A percentile compares a stretch with the other conserved stretches of the same genome.
These are phyloP conservation scores for Paramecium sonneborni DNA, from an alignment of 73 alveolate genomes.

Conservation along the genomic window DNA sequence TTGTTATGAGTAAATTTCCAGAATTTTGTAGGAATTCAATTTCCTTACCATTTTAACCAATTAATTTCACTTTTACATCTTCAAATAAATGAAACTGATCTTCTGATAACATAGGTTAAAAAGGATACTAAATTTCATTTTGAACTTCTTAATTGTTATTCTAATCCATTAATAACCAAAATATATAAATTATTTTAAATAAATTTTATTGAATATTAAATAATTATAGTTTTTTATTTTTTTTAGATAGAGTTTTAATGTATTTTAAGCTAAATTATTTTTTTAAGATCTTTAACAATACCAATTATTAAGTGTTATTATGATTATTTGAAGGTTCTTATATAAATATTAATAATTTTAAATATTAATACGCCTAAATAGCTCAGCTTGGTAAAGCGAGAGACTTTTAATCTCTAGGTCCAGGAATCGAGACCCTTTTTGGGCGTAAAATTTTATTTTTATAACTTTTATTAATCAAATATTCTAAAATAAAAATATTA, in stretches of 20 bases:
- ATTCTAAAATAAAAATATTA: too few relatives aligned
- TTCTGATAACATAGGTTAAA: not conserved
- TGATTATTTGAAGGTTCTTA: not conserved
- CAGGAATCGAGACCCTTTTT: slow-evolving; percentile 66
- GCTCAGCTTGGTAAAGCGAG: slow-evolving; percentile 66
- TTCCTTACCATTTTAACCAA: not conserved
- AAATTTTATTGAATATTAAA: not conserved
- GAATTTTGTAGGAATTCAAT: not conserved
- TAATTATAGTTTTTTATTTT: not conserved
- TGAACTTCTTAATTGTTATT: not conserved
- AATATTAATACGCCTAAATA: slow-evolving; percentile 28
- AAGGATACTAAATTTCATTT: not conserved
- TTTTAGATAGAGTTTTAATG: not conserved
- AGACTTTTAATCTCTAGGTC: slow-evolving; percentile 64
- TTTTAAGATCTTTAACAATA: too few relatives aligned
- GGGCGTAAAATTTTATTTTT: slow-evolving; percentile 47
- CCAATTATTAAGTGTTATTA: too few relatives aligned
- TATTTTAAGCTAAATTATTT: too few relatives aligned
- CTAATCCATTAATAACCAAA: not conserved
- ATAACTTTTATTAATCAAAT: too few relatives aligned
- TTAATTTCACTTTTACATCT: not conserved
- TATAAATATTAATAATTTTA: not conserved
- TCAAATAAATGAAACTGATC: not conserved
- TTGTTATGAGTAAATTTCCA: slow-evolving; percentile 1
- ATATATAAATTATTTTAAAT: not conserved